Percentiles rank a stretch among this genome's conserved stretches.
Conservation (phyloP, 129 eudicot genomes). For the Centaurea solstitialis region DNA sequence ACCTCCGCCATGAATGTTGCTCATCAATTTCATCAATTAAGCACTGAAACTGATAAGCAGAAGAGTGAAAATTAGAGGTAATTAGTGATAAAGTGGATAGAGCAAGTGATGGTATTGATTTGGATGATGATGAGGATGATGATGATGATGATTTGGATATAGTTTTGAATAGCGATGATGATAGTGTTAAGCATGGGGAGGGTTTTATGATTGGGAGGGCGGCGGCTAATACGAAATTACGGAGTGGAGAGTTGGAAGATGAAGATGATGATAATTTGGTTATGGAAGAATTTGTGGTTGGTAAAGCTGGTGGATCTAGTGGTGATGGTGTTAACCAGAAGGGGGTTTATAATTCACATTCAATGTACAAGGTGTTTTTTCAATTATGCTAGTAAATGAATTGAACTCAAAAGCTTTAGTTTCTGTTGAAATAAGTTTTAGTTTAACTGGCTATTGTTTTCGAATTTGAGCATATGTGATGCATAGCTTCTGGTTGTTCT, state of each 20-base stretch:
- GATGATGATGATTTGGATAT: slow-evolving; percentile 63
- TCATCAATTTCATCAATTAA: slow-evolving; percentile 11
- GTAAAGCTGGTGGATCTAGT: slow-evolving; percentile 11
- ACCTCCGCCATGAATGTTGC: slow-evolving; percentile 54
- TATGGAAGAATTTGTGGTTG: slow-evolving; percentile 14
- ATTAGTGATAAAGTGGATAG: background rate
- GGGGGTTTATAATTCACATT: slow-evolving; percentile 20
- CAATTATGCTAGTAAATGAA: slow-evolving; percentile 1
- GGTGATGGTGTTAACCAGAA: slow-evolving; percentile 16
- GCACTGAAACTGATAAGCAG: background rate
- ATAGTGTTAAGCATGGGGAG: slow-evolving; percentile 3
- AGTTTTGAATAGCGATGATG: slow-evolving; percentile 47
- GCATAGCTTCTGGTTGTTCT: background rate
- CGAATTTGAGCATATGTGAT: background rate
- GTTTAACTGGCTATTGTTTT: background rate
- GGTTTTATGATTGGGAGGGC: slow-evolving; percentile 6
- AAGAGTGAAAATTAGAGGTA: slow-evolving; percentile 1
- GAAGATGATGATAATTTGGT: slow-evolving; percentile 18
- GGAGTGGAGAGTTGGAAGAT: slow-evolving; percentile 27
- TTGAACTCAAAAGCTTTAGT: background rate
- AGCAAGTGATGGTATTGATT: slow-evolving; percentile 4
- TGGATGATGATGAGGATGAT: slow-evolving; percentile 35
- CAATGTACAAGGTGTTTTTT: slow-evolving; percentile 20
- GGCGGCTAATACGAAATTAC: background rate
- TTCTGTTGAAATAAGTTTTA: background rate